phyloP scores from a whole-genome alignment of 73 alveolate species.

The Tetrahymena malaccensis region DNA sequence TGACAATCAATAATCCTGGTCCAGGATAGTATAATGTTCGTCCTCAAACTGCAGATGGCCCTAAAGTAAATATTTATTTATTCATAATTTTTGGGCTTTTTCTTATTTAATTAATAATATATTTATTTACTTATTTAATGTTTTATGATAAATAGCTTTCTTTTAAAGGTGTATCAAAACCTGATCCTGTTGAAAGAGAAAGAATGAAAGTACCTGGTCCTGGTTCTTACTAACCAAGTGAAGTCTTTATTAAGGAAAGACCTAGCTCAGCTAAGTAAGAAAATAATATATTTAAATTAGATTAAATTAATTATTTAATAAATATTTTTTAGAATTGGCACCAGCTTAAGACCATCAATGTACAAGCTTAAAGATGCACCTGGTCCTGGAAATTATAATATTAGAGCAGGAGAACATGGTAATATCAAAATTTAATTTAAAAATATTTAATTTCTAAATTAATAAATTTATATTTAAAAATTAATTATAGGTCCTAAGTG shows the following conservation, averaged over 20 bases:
- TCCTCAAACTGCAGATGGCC: background rate
- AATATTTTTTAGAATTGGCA: slow-evolving; percentile 15
- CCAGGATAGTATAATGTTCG: background rate
- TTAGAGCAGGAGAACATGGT: slow-evolving; percentile 15
- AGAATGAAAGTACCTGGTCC: slow-evolving; percentile 32
- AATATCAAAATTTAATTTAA: background rate
- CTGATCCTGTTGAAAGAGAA: slow-evolving; percentile 8
- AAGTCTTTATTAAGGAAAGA: slow-evolving; percentile 21
- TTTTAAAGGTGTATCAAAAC: slow-evolving; percentile 19
- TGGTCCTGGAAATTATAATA: slow-evolving; percentile 41
- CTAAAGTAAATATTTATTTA: background rate
- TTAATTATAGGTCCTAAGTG: slow-evolving; percentile 27
- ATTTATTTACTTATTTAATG: background rate
- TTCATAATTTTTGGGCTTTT: background rate
- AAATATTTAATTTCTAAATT: background rate
- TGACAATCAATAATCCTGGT: background rate
- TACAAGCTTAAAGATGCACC: slow-evolving; percentile 22
- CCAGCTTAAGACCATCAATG: slow-evolving; percentile 17
- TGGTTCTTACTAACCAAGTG: slow-evolving; percentile 26
- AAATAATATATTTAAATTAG: no score
- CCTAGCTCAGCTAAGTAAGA: slow-evolving; percentile 32
- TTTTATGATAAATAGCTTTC: background rate
- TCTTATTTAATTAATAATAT: no score
- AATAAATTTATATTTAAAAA: background rate
- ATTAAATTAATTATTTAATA: background rate